Conservation (phyloP, 2,329 filamentous ascomycete genomes). For the Blastomyces silverae region DNA sequence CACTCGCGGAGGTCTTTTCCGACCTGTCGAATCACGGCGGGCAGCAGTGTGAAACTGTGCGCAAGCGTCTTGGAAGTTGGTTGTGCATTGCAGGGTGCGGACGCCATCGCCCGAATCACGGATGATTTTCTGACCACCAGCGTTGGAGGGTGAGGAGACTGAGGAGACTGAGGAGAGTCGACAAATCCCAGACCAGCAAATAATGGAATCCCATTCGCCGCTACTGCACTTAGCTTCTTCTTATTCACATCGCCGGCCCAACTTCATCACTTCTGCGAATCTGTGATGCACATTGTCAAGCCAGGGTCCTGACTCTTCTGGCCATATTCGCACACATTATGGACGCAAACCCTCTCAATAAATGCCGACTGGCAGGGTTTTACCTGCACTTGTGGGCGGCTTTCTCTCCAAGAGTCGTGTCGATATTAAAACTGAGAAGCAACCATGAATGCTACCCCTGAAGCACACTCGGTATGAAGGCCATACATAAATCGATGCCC, state of each 20-base stretch:
- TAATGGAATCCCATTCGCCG: not conserved
- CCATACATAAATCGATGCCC: not conserved
- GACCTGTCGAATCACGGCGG: slow-evolving; percentile 5
- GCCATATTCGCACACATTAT: not conserved
- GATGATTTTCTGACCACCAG: not conserved
- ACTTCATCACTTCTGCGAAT: not conserved
- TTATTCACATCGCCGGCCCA: not conserved
- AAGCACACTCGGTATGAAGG: not conserved
- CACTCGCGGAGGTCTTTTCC: not conserved
- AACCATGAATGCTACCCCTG: not conserved
- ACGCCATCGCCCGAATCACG: not conserved
- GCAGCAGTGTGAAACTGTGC: slow-evolving; percentile 6
- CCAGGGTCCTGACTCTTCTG: not conserved
- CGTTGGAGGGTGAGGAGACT: not conserved
- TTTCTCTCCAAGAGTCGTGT: not conserved
- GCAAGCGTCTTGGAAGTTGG: not conserved
- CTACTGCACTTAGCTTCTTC: not conserved
- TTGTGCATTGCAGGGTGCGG: not conserved
- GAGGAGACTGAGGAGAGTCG: too few species aligned
- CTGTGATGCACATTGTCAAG: not conserved
- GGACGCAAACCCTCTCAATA: not conserved
- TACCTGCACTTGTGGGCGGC: not conserved
- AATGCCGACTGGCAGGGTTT: not conserved
- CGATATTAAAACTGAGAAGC: not conserved
- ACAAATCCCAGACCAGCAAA: too few species aligned